A percentile compares a stretch with the other conserved stretches of the same genome.
These are phyloP conservation scores for Leccinum rimulosum DNA, from an alignment of 768 basidiomycete genomes.

Conservation along the genomic window DNA sequence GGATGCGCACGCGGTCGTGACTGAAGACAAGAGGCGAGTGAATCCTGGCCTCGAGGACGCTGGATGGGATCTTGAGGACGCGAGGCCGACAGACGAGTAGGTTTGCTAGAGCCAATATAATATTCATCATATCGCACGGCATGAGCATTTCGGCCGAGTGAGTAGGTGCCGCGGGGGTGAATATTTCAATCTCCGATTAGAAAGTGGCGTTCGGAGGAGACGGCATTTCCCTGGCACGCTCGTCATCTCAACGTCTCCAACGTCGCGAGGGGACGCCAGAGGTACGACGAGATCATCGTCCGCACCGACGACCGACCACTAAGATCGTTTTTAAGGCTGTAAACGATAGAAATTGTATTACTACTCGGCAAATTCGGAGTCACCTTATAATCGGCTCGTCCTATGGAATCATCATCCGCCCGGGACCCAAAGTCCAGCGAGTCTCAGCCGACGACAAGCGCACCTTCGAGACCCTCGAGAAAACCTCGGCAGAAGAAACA, in stretches of 20 bases:
- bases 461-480: constrained; percentile 39
- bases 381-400: constrained; percentile 5
- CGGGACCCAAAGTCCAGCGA: constrained; percentile 42
- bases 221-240: constrained; percentile 30
- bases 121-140: background rate
- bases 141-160: background rate
- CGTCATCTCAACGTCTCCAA: constrained; percentile 9
- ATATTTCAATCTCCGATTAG: constrained; percentile 24
- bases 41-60: constrained; percentile 61
- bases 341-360: constrained; percentile 15
- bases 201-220: constrained; percentile 18
- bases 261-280: constrained; percentile 15
- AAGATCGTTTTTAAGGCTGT: constrained; percentile 4
- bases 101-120: background rate
- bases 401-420: constrained; percentile 52
- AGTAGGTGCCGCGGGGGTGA: constrained; percentile 18
- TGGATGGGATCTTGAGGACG: constrained; percentile 25
- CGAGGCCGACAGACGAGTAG: constrained; percentile 14
- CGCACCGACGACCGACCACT: constrained; percentile 10
- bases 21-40: constrained; percentile 68
- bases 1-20: constrained; percentile 54
- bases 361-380: constrained; percentile 34
- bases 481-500: constrained; percentile 56
- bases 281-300: constrained; percentile 16
- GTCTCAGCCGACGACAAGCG: constrained; percentile 40